phyloP scores from a whole-genome alignment of 805 yeast genomes.

The Saccharomycopsis synnaedendra region DNA sequence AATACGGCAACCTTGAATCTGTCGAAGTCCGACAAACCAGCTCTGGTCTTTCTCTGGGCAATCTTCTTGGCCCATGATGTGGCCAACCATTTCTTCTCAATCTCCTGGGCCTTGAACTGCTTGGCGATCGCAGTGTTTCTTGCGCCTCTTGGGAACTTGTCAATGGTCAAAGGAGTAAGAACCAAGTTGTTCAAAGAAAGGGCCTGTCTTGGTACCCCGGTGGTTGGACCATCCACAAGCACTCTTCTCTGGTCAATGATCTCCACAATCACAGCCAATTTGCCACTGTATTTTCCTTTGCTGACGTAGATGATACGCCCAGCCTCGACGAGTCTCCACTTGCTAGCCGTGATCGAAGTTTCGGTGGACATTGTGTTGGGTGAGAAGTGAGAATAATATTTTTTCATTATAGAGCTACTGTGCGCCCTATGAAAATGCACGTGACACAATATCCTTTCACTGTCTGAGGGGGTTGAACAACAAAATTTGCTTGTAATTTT shows the following conservation, averaged over 20 bases:
- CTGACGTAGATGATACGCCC: conserved; percentile 96
- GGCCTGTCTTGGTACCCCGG: conserved; percentile 87
- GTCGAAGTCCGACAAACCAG: conserved; percentile 91
- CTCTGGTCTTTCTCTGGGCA: conserved; percentile 89
- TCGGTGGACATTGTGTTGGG: conserved; percentile 40
- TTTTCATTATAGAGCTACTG: too few species aligned
- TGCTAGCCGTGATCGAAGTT: conserved; percentile 84
- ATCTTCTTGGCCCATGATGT: conserved; percentile 98
- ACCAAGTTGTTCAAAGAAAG: conserved; percentile 77
- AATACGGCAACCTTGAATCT: conserved; percentile 98
- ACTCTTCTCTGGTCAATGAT: conserved; percentile 99
- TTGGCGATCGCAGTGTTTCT: conserved; percentile 76
- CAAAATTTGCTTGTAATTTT: too few species aligned
- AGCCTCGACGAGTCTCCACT: conserved; percentile 99
- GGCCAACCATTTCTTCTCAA: conserved; percentile 83
- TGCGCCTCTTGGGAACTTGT: conserved; percentile 88
- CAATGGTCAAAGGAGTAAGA: conserved; percentile 84
- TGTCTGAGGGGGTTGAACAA: too few species aligned
- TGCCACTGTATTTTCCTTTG: conserved; percentile 62
- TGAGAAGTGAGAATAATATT: conserved; percentile 3
- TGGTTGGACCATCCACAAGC: conserved; percentile 93
- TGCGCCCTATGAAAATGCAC: too few species aligned
- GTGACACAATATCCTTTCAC: too few species aligned
- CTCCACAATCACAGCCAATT: conserved; percentile 96
- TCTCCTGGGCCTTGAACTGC: conserved; percentile 88